phyloP scores from a whole-genome alignment of 257 asterid genomes.

The Solanum chiquidenum region DNA sequence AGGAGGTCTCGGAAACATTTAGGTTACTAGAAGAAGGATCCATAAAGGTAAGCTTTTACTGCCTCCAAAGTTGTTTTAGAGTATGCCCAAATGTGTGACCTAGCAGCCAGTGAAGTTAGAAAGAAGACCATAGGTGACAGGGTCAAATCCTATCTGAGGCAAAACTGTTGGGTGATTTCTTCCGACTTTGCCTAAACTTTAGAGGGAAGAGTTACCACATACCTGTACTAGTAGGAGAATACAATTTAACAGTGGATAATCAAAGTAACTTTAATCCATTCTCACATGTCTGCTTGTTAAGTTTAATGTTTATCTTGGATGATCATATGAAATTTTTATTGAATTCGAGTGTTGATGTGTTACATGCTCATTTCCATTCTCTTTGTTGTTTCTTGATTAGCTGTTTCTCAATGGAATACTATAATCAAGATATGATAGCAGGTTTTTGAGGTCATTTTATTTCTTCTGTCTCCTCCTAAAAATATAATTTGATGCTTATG shows the following conservation, averaged over 20 bases:
- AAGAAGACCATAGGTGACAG: background rate
- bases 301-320: background rate
- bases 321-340: background rate
- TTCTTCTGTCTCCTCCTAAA: background rate
- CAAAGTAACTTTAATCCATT: background rate
- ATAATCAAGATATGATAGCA: background rate
- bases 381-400: background rate
- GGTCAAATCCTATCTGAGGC: background rate
- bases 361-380: background rate
- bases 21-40: conserved; percentile 60
- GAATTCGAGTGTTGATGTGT: background rate
- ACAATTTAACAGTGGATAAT: background rate
- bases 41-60: conserved; percentile 44
- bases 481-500: conserved; percentile 1
- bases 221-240: background rate
- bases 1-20: conserved; percentile 71
- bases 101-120: background rate
- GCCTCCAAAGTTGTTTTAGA: background rate
- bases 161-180: background rate
- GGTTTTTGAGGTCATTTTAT: background rate
- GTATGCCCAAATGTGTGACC: background rate
- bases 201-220: background rate
- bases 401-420: background rate
- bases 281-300: background rate
- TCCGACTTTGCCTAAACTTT: background rate